Evolutionary conservation across 1,139 yeast species (phyloP), one percentile per base, ranked within the genome.

Genomic region (Pneumocystis sp.): DNA sequence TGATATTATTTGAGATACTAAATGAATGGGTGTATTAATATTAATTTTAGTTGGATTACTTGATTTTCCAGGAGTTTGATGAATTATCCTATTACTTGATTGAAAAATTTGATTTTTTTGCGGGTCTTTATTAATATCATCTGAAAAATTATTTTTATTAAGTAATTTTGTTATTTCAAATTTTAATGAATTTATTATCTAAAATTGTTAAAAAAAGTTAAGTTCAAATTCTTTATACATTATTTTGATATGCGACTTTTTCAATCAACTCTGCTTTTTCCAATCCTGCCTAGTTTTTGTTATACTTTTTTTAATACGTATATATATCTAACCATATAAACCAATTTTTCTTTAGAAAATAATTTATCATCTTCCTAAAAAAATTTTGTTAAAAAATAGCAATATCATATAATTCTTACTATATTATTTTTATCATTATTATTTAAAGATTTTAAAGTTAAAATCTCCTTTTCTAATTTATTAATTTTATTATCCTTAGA

Each of bases 401-500:
- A 21, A 12, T 50, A 50, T 12, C 25, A 25, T 25, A 25, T 25
- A 25, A 50, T 25, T n/a, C 19, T 50, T 50, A 50, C 57, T 29
- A 50, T 21, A 50, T 50, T 50, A 12, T 25, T 25, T 12, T 10
- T 6, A 25, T 50, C 57, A 25, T 19, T 50, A 21, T 15, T 45
- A 15, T 59, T 59, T 21, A 59, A 31, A 25, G 61, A 39, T 15
- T 59, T 59, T 39, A 59, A 25, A 4, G 12, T 10, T 5, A 21
- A 42, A 12, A 59, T 25, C 21, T 59, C 61, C 15, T 59, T 39
- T 25, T 59, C 61, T 21, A 59, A 42, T 59, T 59, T 59, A 39
- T 39, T 59, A 42, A 59, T 59, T 42, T 59, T 59, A 21, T 59
- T 39, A 59, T 59, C 61, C 15, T 59, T 59, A 21, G 45, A 39